Conservation (phyloP, 345 rosid species). For the Sapria himalayana region DNA sequence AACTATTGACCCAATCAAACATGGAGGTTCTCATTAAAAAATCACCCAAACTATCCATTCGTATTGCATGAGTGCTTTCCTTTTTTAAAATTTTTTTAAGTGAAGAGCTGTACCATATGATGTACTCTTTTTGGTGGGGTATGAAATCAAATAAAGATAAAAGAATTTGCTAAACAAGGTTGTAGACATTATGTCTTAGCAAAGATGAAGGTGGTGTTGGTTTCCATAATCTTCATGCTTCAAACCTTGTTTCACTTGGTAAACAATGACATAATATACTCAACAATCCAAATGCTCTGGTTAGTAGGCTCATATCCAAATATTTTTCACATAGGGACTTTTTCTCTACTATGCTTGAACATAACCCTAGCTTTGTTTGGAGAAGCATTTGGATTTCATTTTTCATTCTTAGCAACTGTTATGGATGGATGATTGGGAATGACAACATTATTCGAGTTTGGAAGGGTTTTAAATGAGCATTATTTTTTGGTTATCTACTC, state of each 20-base stretch:
- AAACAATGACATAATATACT: neutral
- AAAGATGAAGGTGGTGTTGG: neutral
- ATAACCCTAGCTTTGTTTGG: neutral
- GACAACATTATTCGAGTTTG: neutral
- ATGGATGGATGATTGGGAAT: neutral
- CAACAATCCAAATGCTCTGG: neutral
- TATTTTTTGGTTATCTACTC: no score
- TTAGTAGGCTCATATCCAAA: neutral
- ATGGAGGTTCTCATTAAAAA: neutral
- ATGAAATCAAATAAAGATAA: neutral
- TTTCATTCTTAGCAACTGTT: neutral
- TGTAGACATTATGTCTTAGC: neutral
- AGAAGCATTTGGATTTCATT: neutral
- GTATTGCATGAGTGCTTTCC: neutral
- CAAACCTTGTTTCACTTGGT: neutral
- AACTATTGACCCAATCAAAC: neutral
- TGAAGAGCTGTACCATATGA: no score
- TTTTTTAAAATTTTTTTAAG: no score
- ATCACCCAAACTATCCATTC: neutral
- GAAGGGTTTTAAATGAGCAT: neutral
- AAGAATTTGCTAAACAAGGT: neutral
- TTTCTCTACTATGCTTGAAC: neutral
- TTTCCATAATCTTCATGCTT: neutral
- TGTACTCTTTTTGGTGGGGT: neutral
- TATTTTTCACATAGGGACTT: neutral